Base-by-base conservation (phyloP, 208 protist species). In the Trypanosomatidae sp. region DNA sequence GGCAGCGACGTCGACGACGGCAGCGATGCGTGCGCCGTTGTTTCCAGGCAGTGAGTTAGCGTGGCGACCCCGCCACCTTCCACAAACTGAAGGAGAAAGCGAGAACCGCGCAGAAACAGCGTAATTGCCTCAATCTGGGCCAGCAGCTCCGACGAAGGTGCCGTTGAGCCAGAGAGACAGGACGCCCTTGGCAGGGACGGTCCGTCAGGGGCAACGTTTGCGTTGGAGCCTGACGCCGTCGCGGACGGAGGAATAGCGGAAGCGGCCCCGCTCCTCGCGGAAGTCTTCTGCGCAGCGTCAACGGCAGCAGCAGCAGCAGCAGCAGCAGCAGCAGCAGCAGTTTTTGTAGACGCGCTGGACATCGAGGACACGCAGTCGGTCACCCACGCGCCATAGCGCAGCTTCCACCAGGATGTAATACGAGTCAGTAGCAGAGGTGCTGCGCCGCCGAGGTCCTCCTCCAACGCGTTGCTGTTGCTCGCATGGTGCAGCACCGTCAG, bases 361-460 rank as follows among this genome's bases (percentile, higher is more conserved):
- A 36, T 43, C 9, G 46, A 25, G n/a, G 64, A 41, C 28, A 68
- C 44, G 2, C 1, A 8, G 46, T 75, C 71, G 0, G 55, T 44
- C 36, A 52, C 41, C 66, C 83, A 74, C 25, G 66, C 33, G 33
- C 79, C 82, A 73, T 92, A 97, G 39, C 84, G 91, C 53, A 97
- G 73, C 52, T 85, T 84, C 69, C 95, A 83, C 88, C 90, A 96
- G 22, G 93, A 86, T 0, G 91, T 96, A 36, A 97, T 69, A 10
- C 91, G 89, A 2, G 90, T 90, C 49, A 97, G 91, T 41, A 95
- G 74, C 44, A 97, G 83, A 66, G 91, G 85, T 13, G 90, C 86
- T 10, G 85, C 87, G 69, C 90, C 82, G 41, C 93, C 93, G 25
- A 97, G 70, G 69, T 96, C 89, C 4, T 66, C 55, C 69, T 95